These are phyloP conservation scores for Penicillium alfredii DNA, from an alignment of 495 filamentous ascomycete species.

Conservation along the genomic window DNA sequence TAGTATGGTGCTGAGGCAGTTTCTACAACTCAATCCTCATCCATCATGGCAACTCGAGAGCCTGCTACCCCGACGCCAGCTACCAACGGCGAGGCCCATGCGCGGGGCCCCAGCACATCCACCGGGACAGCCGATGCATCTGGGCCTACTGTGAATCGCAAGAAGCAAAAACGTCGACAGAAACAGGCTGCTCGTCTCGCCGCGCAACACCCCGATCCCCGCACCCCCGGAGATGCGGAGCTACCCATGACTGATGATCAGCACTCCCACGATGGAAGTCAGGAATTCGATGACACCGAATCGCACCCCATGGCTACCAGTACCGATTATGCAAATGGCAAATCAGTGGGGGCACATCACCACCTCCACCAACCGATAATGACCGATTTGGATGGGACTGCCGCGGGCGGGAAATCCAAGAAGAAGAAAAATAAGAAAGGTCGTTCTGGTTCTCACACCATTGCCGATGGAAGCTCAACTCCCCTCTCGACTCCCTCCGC, in stretches of 20 bases:
- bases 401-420: constrained; percentile 33
- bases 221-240: constrained; percentile 19
- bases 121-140: constrained; percentile 31
- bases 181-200: constrained; percentile 71
- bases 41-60: constrained; percentile 31
- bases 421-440: constrained; percentile 45
- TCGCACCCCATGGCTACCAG: constrained; percentile 12
- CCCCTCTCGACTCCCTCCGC: constrained; percentile 37
- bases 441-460: constrained; percentile 30
- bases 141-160: constrained; percentile 60
- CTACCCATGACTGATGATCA: constrained; percentile 18
- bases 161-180: constrained; percentile 82
- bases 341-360: constrained; percentile 5
- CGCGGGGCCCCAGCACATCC: constrained; percentile 23
- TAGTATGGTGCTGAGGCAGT: constrained; percentile 18
- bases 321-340: constrained; percentile 15
- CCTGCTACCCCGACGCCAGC: constrained; percentile 29
- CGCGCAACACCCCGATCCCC: constrained; percentile 39
- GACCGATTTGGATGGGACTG: constrained; percentile 12
- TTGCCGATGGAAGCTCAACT: constrained; percentile 36
- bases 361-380: constrained; percentile 5
- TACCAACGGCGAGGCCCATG: constrained; percentile 30
- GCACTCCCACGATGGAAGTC: constrained; percentile 27
- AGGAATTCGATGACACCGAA: constrained; percentile 23
- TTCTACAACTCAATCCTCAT: constrained; percentile 15